phyloP scores from a whole-genome alignment of 352 stramenopile species.

The Elongisporangium anandrum region DNA sequence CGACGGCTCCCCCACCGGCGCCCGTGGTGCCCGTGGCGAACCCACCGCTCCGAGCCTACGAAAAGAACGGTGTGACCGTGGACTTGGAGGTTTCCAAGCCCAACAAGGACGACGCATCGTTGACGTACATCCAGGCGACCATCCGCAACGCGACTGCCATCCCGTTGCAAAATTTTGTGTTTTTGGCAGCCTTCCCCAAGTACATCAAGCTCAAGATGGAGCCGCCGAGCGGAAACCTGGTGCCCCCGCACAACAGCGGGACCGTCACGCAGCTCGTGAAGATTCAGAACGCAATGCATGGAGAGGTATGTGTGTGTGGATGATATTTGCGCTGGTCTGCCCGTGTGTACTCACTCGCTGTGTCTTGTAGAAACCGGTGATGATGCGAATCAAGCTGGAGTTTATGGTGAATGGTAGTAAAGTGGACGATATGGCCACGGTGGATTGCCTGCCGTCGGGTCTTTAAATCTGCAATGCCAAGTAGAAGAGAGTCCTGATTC shows the following conservation, averaged over 20 bases:
- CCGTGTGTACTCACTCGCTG: constrained; percentile 1
- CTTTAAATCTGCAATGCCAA: constrained; percentile 30
- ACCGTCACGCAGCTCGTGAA: constrained; percentile 94
- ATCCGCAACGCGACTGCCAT: constrained; percentile 90
- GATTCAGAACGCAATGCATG: constrained; percentile 94
- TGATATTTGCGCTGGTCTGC: neutral
- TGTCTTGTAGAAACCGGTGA: constrained; percentile 70
- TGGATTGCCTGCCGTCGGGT: constrained; percentile 71
- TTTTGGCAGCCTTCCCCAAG: constrained; percentile 95
- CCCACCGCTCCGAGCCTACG: constrained; percentile 88
- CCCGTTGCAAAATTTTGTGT: constrained; percentile 90
- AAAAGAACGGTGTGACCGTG: constrained; percentile 94
- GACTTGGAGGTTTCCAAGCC: constrained; percentile 91
- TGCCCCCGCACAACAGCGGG: constrained; percentile 81
- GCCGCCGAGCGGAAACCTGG: constrained; percentile 88
- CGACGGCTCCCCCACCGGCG: constrained; percentile 9
- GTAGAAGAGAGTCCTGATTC: constrained; percentile 1
- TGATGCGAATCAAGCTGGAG: constrained; percentile 84
- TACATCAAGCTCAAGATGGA: constrained; percentile 98
- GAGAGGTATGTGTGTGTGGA: constrained; percentile 48
- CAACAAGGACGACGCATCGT: constrained; percentile 89
- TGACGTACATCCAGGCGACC: constrained; percentile 90
- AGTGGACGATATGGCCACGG: constrained; percentile 80
- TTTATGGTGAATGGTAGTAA: constrained; percentile 83
- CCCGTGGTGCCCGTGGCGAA: constrained; percentile 26